Evolutionary conservation across 371 early-diverging fungal genomes (phyloP), one percentile per base, ranked within the genome.

Genomic region (Lichtheimia hyalospora): DNA sequence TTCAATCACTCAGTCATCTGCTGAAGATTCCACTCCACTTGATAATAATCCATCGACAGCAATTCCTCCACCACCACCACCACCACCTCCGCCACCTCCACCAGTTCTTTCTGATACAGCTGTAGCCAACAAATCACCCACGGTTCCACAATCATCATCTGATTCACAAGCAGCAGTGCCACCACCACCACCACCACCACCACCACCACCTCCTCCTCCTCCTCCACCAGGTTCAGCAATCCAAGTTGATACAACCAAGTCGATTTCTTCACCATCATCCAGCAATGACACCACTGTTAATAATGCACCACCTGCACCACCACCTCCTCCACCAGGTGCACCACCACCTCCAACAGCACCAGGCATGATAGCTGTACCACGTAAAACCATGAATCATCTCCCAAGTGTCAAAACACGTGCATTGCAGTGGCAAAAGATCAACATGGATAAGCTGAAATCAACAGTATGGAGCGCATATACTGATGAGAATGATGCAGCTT

Each of bases 401-500:
- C 84, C 92, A 6, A 83, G 73, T 34, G 84, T 86, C 56, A 92
- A 92, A 67, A 84, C 92, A 15, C 91, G 91, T 61, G 84, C 85
- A 49, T 59, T 93, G 8, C 92, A 93, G 69, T 93, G 93, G 94
- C 92, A 92, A 71, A 94, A 94, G 56, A 65, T 94, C 44, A 85
- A 83, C 59, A 82, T 85, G 49, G 76, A 79, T 57, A 63, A 70
- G 24, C 71, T 86, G 41, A 73, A 79, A 20, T 77, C 83, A 1
- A 89, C 89, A 0, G 63, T 89, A 1, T 89, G 87, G 86, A 77
- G 76, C 8, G 24, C 44, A 0, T 49, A 55, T 6, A 49, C 58
- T 15, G 69, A 68, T 18, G 69, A 79, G 41, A 77, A 78, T 23
- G 84, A 86, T 40, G 62, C 58, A 8, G 75, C 70, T 15, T 46